Evolutionary conservation across 495 filamentous ascomycete genomes (phyloP).

Genomic region (Pseudevernia furfuracea): DNA sequence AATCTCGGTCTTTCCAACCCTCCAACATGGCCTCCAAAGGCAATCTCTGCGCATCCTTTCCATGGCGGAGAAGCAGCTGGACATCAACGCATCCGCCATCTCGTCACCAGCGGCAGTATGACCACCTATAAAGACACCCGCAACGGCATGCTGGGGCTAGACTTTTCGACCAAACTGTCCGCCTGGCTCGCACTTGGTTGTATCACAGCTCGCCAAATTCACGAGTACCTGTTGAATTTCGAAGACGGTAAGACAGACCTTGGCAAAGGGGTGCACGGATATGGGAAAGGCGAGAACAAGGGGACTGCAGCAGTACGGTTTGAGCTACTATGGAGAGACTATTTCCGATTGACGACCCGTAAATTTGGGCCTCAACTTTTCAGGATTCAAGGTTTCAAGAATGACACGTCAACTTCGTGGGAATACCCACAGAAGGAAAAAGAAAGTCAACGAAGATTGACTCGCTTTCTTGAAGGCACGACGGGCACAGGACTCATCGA

Average conservation of each 20-base stretch:
- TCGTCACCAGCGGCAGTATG: constrained; percentile 50
- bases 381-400: constrained; percentile 49
- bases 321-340: constrained; percentile 68
- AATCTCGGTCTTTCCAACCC: constrained; percentile 33
- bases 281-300: constrained; percentile 57
- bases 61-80: constrained; percentile 54
- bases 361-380: constrained; percentile 59
- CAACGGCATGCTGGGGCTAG: constrained; percentile 57
- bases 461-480: constrained; percentile 50
- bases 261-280: constrained; percentile 37
- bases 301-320: constrained; percentile 61
- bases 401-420: constrained; percentile 33
- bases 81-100: constrained; percentile 45
- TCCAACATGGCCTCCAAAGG: constrained; percentile 39
- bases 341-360: constrained; percentile 60
- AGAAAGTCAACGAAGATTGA: constrained; percentile 30
- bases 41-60: constrained; percentile 55
- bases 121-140: constrained; percentile 57
- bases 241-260: constrained; percentile 40
- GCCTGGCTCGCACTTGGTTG: constrained; percentile 61
- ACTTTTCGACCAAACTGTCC: constrained; percentile 65
- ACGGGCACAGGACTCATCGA: constrained; percentile 67
- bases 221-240: constrained; percentile 51
- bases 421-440: constrained; percentile 23
- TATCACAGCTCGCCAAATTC: constrained; percentile 59